phyloP scores from a whole-genome alignment of 1,139 yeast genomes.

The Ogataea hybrid region DNA sequence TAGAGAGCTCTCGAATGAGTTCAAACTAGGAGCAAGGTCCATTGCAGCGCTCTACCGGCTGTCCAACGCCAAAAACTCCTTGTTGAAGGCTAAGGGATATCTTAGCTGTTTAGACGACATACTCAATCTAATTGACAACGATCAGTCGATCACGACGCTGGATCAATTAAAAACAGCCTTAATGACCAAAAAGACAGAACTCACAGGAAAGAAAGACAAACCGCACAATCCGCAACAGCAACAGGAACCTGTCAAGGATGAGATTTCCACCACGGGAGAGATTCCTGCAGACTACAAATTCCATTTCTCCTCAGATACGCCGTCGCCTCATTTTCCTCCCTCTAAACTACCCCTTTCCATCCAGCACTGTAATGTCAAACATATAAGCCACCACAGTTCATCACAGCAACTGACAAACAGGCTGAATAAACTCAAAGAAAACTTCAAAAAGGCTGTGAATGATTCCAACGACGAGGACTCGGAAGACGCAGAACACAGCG shows the following conservation, averaged over 20 bases:
- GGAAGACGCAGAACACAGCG: constrained; percentile 12
- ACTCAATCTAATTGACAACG: constrained; percentile 43
- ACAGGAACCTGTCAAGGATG: neutral
- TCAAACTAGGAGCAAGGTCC: constrained; percentile 62
- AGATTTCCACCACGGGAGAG: constrained; percentile 1
- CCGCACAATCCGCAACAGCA: neutral
- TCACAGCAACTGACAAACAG: constrained; percentile 10
- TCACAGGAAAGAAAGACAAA: constrained; percentile 28
- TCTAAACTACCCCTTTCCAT: constrained; percentile 48
- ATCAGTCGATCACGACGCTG: constrained; percentile 28
- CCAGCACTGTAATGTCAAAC: constrained; percentile 25
- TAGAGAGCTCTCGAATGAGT: constrained; percentile 48
- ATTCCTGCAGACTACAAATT: constrained; percentile 42
- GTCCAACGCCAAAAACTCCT: constrained; percentile 44
- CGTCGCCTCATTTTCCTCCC: constrained; percentile 39
- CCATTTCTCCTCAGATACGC: constrained; percentile 6
- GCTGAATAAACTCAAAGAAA: constrained; percentile 11
- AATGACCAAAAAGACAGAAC: constrained; percentile 46
- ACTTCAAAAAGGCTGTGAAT: neutral
- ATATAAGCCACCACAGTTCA: constrained; percentile 9
- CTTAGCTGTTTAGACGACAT: constrained; percentile 56
- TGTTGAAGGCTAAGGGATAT: constrained; percentile 52
- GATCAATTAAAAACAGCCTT: constrained; percentile 53
- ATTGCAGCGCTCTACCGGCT: constrained; percentile 60
- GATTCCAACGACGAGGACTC: constrained; percentile 12